Evolutionary conservation across 768 basidiomycete genomes (phyloP), one percentile per base, ranked within the genome.

Genomic region (Tremella yokohamensis): DNA sequence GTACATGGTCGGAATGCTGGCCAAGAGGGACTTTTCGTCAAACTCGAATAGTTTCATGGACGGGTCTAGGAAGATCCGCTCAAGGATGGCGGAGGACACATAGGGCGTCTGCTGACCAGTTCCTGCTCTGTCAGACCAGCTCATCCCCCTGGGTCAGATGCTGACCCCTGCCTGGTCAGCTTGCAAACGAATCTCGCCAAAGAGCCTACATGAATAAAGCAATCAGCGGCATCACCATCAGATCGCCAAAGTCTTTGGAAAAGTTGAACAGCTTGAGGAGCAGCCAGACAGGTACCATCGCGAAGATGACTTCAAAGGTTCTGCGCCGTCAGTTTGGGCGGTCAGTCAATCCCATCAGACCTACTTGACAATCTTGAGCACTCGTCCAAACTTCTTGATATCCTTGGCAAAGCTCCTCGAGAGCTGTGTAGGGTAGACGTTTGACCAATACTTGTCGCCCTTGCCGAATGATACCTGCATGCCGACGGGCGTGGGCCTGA

Each of bases 361-460:
- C 8, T n/a, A 50, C 49, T 50, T 50, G 49, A 50, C 25, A 18
- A 50, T 50, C 49, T 50, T 50, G 25, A 50, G 49, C 8, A 50
- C 49, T 50, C 49, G 18, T 20, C 49, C 49, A 50, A 50, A 50
- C 25, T 50, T 50, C 25, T 50, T 50, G 49, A 50, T 50, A 29
- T 50, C 49, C n/a, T 50, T 50, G 20, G 18, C 19, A 25, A 50
- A 50, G 18, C 20, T 22, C n/a, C 49, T 20, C 16, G 20, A 22
- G 7, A 50, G 49, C 25, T 50, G 49, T 6, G 49, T 50, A 8
- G 49, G 49, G 49, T 50, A 50, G n/a, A 50, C 49, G 25, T 50
- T 50, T 8, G 49, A 50, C 49, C 49, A 50, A 18, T 50, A 50
- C 18, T 50, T 22, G 16, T 50, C 25, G 49, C 25, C 49, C 49